These are phyloP conservation scores for Cicer bijugum DNA, from an alignment of 306 rosid species.

Conservation along the genomic window DNA sequence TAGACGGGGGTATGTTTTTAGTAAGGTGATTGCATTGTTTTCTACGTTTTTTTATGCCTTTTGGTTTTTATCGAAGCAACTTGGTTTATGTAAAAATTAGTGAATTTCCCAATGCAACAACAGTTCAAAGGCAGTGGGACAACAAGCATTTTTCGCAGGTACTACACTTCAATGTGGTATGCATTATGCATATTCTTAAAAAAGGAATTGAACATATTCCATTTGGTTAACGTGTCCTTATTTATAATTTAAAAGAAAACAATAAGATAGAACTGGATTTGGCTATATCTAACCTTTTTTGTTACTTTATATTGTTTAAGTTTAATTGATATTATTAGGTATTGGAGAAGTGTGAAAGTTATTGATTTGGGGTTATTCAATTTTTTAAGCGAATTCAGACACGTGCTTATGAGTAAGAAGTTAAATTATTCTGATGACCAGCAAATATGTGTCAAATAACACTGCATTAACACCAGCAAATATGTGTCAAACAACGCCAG, in stretches of 20 bases:
- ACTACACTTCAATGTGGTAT: background rate
- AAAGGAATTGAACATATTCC: background rate
- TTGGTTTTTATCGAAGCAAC: slow-evolving; percentile 44
- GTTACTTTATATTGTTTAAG: background rate
- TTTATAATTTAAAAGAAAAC: background rate
- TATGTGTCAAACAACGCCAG: no score
- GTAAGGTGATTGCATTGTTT: slow-evolving; percentile 55
- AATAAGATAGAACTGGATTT: background rate
- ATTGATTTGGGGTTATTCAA: no score
- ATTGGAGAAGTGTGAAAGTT: no score
- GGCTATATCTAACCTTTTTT: background rate
- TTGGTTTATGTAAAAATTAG: slow-evolving; percentile 23
- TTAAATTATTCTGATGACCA: no score
- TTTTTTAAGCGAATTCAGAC: no score
- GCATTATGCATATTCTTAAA: background rate
- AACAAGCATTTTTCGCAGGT: slow-evolving; percentile 16
- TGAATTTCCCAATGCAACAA: slow-evolving; percentile 29
- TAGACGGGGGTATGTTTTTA: slow-evolving; percentile 35
- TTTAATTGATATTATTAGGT: no score
- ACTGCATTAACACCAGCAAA: no score
- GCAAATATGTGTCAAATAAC: no score
- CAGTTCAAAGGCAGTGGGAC: slow-evolving; percentile 16
- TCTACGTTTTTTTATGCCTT: slow-evolving; percentile 47
- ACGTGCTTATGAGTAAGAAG: no score
- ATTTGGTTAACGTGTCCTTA: background rate